phyloP scores from a whole-genome alignment of 2,329 filamentous ascomycete genomes.

The Pyrenophora graminea region DNA sequence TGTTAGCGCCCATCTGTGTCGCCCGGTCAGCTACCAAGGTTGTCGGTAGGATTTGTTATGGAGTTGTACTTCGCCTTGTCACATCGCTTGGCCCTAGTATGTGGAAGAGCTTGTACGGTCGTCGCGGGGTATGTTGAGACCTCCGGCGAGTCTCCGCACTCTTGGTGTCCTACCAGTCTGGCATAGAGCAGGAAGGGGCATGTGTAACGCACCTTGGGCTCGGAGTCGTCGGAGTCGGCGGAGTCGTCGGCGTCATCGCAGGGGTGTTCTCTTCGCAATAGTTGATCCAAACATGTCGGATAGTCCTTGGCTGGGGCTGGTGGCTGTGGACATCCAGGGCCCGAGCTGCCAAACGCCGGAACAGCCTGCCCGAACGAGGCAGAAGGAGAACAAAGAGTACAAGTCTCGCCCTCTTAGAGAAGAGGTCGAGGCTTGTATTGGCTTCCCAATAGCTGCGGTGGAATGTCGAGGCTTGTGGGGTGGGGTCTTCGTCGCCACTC shows the following conservation, averaged over 20 bases:
- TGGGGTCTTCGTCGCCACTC: not conserved
- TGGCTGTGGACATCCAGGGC: not conserved
- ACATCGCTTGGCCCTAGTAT: no score
- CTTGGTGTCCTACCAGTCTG: not conserved
- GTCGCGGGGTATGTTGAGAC: not conserved
- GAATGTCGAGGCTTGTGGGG: conserved; percentile 1
- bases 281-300: no score
- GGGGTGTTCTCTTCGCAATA: no score
- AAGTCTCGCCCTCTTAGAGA: not conserved
- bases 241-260: no score
- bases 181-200: not conserved
- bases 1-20: no score
- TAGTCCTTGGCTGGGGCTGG: not conserved
- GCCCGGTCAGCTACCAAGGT: no score
- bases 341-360: not conserved
- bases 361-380: not conserved
- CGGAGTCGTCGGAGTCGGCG: not conserved
- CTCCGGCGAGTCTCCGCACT: not conserved
- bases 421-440: not conserved
- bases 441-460: not conserved
- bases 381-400: not conserved
- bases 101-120: no score
- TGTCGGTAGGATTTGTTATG: no score
- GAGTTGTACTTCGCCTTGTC: no score
- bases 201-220: not conserved